phyloP scores from a whole-genome alignment of 208 protist genomes.

The Spongospora subterranea region DNA sequence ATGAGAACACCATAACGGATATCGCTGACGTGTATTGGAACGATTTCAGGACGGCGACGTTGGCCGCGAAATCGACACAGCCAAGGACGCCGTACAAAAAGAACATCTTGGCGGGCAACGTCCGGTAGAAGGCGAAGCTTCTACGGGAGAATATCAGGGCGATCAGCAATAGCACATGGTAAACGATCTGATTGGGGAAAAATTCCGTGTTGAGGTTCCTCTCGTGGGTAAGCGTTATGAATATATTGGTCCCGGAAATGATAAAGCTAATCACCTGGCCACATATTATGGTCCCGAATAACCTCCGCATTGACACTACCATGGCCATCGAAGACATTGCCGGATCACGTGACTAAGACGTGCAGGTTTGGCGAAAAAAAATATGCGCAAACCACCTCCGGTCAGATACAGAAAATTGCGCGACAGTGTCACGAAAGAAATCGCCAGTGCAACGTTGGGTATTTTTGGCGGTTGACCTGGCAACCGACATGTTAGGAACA shows the following conservation, averaged over 20 bases:
- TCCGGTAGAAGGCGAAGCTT: not conserved
- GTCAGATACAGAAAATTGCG: too few species aligned
- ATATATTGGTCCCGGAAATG: not conserved
- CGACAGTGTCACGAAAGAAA: too few species aligned
- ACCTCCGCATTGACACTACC: too few species aligned
- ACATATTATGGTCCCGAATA: not conserved
- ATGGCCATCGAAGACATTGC: too few species aligned
- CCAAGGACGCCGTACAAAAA: not conserved
- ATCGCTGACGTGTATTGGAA: constrained; percentile 11
- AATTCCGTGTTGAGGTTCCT: not conserved
- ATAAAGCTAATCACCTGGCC: not conserved
- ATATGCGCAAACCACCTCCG: too few species aligned
- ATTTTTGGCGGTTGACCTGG: too few species aligned
- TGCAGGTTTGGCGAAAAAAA: too few species aligned
- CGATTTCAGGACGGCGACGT: not conserved
- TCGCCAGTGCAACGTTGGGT: too few species aligned
- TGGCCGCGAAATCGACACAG: not conserved
- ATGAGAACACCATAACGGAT: not conserved
- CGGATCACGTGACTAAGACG: too few species aligned
- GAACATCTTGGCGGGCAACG: not conserved
- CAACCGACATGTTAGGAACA: too few species aligned
- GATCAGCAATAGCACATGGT: not conserved
- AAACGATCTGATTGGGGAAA: constrained; percentile 6
- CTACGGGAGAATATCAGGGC: not conserved
- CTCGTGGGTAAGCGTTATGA: not conserved